Evolutionary conservation across 805 yeast genomes (phyloP), one percentile per base, ranked within the genome.

Genomic region (Cyberlindnera sargentensis): DNA sequence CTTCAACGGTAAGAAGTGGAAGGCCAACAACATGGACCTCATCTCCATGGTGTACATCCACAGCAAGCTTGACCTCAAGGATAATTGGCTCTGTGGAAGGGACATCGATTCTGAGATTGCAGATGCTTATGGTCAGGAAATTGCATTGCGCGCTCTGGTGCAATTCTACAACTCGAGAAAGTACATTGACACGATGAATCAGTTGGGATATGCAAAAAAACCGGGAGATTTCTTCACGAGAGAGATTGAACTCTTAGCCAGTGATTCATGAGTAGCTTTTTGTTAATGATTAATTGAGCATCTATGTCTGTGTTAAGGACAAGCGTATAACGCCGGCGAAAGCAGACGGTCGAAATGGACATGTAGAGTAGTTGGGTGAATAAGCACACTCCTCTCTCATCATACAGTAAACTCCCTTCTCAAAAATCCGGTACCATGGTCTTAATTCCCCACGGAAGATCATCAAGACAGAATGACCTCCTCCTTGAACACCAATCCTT

Each of bases 1-100:
- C 0, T 87, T 83, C 64, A 90, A 87, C 55, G 96, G 96, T 20
- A 80, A 93, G 47, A 89, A 90, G 62, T 91, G 99, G 99, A 81
- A 89, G 53, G 76, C 89, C 10, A 77, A 80, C 49, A 93, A 91
- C 59, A 91, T 93, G 97, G 96, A 90, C 51, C 69, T 93, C 37
- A 85, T 91, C 4, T 87, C 96, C 0, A 81, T 86, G 47, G 89
- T 91, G 3, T 91, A 84, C 55, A 60, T 93, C 27, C 80, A 88
- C 57, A 76, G 86, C 53, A 76, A 79, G 52, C 67, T 89, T 33
- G 77, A 80, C 15, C 62, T 91, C 39, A 73, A 80, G 47, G 99
- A 91, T 58, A 82, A 81, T 48, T 91, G 98, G 98, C 71, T 91
- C 28, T 81, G 80, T 11, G 95, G 95, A 0, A 74, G 77, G 46